phyloP scores from a whole-genome alignment of 306 rosid species.

The Sphenostylis stenocarpa region DNA sequence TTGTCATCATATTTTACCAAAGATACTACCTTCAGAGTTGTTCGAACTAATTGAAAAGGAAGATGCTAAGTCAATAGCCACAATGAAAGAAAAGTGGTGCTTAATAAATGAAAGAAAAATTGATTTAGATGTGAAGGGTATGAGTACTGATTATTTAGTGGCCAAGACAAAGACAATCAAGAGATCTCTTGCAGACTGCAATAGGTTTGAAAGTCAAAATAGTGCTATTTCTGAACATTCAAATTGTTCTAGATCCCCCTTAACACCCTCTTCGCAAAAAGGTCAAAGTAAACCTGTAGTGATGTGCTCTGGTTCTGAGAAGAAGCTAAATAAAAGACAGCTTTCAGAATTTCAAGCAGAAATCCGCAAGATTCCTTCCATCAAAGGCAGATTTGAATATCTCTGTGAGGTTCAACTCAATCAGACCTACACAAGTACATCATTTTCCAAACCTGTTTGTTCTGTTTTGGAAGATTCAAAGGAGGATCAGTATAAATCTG shows the following conservation, averaged over 20 bases:
- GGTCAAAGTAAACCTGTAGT: slow-evolving; percentile 49
- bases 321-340: slow-evolving; percentile 32
- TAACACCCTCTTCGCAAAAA: slow-evolving; percentile 38
- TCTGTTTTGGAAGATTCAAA: slow-evolving; percentile 41
- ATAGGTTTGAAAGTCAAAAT: slow-evolving; percentile 48
- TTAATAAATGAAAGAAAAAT: slow-evolving; percentile 40
- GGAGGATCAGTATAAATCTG: slow-evolving; percentile 30
- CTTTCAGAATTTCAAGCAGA: slow-evolving; percentile 29
- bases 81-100: slow-evolving; percentile 47
- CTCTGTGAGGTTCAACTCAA: slow-evolving; percentile 28
- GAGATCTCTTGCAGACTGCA: slow-evolving; percentile 45
- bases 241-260: slow-evolving; percentile 47
- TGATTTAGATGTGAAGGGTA: slow-evolving; percentile 29
- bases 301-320: slow-evolving; percentile 70
- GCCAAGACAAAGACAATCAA: slow-evolving; percentile 55
- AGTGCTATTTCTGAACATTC: slow-evolving; percentile 46
- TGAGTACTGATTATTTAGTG: slow-evolving; percentile 36
- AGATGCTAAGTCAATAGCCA: slow-evolving; percentile 48
- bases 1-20: slow-evolving; percentile 72
- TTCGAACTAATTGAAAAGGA: slow-evolving; percentile 71
- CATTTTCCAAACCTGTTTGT: slow-evolving; percentile 33
- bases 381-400: slow-evolving; percentile 35
- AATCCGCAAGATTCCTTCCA: slow-evolving; percentile 33
- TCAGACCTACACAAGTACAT: slow-evolving; percentile 33
- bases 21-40: slow-evolving; percentile 75